Conservation (phyloP, 2,329 filamentous ascomycete genomes). For the Elsinoe perseae region DNA sequence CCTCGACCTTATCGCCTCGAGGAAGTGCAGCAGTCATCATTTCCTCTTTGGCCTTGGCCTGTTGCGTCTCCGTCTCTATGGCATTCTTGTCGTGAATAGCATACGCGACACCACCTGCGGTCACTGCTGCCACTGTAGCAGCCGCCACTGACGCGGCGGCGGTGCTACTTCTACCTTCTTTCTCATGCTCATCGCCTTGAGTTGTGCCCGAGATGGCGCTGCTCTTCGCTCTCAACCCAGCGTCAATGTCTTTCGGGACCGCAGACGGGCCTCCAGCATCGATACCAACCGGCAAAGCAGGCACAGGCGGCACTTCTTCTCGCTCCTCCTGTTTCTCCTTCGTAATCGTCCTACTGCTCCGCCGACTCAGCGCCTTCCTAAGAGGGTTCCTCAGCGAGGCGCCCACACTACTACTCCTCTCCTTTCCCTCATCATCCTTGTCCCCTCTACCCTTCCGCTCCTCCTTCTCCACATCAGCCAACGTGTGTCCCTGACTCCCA, state of each 20-base stretch:
- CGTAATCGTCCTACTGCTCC: not conserved
- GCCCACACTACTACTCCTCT: constrained; percentile 7
- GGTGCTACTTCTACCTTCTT: not conserved
- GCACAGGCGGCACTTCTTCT: constrained; percentile 6
- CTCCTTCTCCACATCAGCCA: not conserved
- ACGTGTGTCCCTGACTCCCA: not conserved
- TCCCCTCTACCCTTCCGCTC: not conserved
- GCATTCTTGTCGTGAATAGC: not conserved
- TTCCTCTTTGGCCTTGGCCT: constrained; percentile 26
- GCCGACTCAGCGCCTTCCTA: not conserved
- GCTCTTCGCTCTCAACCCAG: not conserved
- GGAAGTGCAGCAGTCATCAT: constrained; percentile 18
- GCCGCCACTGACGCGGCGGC: constrained; percentile 58
- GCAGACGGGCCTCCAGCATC: not conserved
- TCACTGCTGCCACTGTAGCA: not conserved
- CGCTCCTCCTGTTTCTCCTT: not conserved
- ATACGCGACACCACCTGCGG: not conserved
- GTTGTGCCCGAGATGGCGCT: constrained; percentile 1
- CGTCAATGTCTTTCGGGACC: not conserved
- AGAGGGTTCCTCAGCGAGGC: not conserved
- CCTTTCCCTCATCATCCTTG: not conserved
- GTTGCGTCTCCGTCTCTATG: not conserved
- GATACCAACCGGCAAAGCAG: not conserved
- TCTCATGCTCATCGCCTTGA: not conserved
- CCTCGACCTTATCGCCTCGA: constrained; percentile 22